phyloP scores from a whole-genome alignment of 1,284 basidiomycete species.

The Pascua guehoae region DNA sequence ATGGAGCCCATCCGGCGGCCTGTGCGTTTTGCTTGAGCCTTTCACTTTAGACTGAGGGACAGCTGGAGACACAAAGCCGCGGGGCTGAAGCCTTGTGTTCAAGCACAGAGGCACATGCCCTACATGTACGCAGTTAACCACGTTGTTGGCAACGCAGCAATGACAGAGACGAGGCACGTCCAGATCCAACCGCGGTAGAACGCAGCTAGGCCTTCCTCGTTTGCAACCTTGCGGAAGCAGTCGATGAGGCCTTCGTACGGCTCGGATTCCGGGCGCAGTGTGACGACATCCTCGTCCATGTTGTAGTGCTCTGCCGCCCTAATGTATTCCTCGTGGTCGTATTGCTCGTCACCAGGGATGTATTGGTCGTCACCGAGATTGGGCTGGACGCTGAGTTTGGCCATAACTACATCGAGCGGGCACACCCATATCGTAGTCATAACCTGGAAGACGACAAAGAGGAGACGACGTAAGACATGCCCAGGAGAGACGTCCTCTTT shows the following conservation, averaged over 20 bases:
- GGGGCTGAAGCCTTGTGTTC: too few relatives aligned
- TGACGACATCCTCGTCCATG: constrained; percentile 80
- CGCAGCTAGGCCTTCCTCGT: constrained; percentile 74
- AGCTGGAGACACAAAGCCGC: too few relatives aligned
- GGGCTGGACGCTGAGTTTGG: constrained; percentile 75
- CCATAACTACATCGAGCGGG: constrained; percentile 77
- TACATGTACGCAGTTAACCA: too few relatives aligned
- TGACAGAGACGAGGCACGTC: constrained; percentile 64
- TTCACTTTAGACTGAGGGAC: too few relatives aligned
- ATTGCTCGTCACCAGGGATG: constrained; percentile 57
- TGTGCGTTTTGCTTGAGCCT: too few relatives aligned
- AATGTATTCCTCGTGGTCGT: constrained; percentile 54
- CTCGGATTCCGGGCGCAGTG: constrained; percentile 74
- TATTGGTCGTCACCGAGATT: constrained; percentile 62
- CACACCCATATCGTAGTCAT: constrained; percentile 64
- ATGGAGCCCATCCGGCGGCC: too few relatives aligned
- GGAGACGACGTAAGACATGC: constrained; percentile 64
- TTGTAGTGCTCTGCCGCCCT: constrained; percentile 59
- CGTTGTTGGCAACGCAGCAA: neutral
- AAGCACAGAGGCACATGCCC: too few relatives aligned
- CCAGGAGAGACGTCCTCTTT: constrained; percentile 49
- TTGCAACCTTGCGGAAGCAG: constrained; percentile 69
- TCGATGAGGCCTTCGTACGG: constrained; percentile 78
- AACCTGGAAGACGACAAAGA: constrained; percentile 60
- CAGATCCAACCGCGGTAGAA: constrained; percentile 86